phyloP scores from a whole-genome alignment of 1,139 yeast species.

The Suhomyces kunorum region DNA sequence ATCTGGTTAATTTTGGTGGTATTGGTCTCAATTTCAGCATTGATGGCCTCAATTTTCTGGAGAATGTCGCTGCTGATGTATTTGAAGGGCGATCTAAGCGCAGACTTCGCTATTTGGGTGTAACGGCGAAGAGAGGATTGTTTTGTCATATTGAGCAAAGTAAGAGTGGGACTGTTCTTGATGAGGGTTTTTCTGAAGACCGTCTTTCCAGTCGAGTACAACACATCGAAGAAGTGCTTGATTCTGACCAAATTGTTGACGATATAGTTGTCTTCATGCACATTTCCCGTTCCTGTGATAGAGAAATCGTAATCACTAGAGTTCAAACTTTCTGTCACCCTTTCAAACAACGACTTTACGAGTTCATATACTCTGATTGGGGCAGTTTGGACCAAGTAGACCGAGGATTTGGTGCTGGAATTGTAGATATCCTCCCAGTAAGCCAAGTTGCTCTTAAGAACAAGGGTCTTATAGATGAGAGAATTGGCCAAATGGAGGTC shows the following conservation, averaged over 20 bases:
- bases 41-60: slow-evolving; percentile 22
- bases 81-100: slow-evolving; percentile 22
- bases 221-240: slow-evolving; percentile 10
- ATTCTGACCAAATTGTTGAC: slow-evolving; percentile 17
- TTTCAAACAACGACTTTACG: slow-evolving; percentile 13
- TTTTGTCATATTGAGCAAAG: slow-evolving; percentile 11
- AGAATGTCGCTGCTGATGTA: slow-evolving; percentile 27
- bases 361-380: slow-evolving; percentile 29
- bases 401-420: slow-evolving; percentile 28
- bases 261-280: slow-evolving; percentile 20
- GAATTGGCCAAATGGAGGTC: slow-evolving; percentile 34
- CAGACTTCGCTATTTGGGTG: slow-evolving; percentile 14
- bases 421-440: slow-evolving; percentile 39
- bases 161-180: slow-evolving; percentile 12
- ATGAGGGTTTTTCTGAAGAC: slow-evolving; percentile 7
- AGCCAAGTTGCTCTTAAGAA: slow-evolving; percentile 35
- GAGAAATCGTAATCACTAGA: slow-evolving; percentile 7
- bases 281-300: not conserved
- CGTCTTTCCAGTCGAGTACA: slow-evolving; percentile 1
- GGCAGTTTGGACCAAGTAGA: slow-evolving; percentile 38
- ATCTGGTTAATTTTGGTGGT: slow-evolving; percentile 28
- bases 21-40: slow-evolving; percentile 22
- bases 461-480: slow-evolving; percentile 38
- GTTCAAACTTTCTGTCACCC: slow-evolving; percentile 1
- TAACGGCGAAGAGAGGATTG: slow-evolving; percentile 4